A percentile compares a stretch with the other conserved stretches of the same genome.
Conservation (phyloP, 352 stramenopile species). For the Peronospora farinosa region DNA sequence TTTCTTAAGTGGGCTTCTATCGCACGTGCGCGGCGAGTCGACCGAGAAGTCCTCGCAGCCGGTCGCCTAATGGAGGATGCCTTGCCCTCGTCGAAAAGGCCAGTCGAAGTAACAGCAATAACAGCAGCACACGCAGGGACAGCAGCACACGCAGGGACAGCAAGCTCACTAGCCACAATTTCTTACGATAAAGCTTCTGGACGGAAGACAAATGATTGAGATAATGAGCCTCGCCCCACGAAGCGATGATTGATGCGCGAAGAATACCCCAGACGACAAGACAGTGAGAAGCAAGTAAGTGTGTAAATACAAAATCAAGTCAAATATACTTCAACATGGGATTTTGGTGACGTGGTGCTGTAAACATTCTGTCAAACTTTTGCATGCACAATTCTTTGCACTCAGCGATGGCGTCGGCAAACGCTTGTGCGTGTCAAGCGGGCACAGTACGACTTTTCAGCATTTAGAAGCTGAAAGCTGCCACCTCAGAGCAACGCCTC, state of each 20-base stretch:
- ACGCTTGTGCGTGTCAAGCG: conserved; percentile 23
- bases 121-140: conserved; percentile 12
- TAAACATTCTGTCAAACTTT: conserved; percentile 32
- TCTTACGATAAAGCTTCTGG: too few relatives aligned
- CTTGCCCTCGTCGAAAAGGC: conserved; percentile 32
- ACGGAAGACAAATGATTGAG: too few relatives aligned
- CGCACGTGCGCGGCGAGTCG: conserved; percentile 31
- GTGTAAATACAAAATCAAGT: conserved; percentile 27
- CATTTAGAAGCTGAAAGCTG: conserved; percentile 53
- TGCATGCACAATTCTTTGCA: conserved; percentile 35
- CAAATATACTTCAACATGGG: conserved; percentile 11
- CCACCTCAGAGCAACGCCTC: conserved; percentile 32
- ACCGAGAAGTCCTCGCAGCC: conserved; percentile 27
- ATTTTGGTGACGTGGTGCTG: conserved; percentile 1
- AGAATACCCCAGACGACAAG: background rate
- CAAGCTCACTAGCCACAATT: conserved; percentile 26
- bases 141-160: conserved; percentile 21
- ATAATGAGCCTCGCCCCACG: too few relatives aligned
- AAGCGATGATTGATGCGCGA: too few relatives aligned
- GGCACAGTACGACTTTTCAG: conserved; percentile 36
- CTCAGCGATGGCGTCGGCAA: conserved; percentile 31
- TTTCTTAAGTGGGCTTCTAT: conserved; percentile 47
- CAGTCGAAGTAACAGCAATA: conserved; percentile 25
- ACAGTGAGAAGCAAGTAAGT: background rate
- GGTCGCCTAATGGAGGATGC: conserved; percentile 26